These are phyloP conservation scores for Boletus coccyginus DNA, from an alignment of 768 basidiomycete species.

Conservation along the genomic window DNA sequence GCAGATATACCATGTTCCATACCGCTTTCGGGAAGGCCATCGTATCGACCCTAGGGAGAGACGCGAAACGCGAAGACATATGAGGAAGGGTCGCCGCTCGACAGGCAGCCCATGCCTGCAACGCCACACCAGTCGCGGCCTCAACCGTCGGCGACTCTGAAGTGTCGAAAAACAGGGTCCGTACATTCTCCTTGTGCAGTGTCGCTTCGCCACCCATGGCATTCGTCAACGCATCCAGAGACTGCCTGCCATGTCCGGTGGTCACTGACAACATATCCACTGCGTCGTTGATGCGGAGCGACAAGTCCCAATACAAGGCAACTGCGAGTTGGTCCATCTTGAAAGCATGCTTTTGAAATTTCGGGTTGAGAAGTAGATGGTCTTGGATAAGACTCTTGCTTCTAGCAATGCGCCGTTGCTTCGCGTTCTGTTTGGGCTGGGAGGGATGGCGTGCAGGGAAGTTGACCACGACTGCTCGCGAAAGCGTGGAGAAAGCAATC, in stretches of 20 bases:
- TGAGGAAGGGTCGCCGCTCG: constrained; percentile 29
- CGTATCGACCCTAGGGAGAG: constrained; percentile 22
- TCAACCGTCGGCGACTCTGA: constrained; percentile 16
- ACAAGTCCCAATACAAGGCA: constrained; percentile 40
- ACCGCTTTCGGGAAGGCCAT: constrained; percentile 31
- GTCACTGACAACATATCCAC: constrained; percentile 42
- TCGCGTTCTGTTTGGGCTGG: not conserved
- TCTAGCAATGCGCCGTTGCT: not conserved
- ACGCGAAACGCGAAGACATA: constrained; percentile 16
- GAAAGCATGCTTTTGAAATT: constrained; percentile 38
- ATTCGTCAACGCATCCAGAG: constrained; percentile 33
- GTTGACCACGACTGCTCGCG: constrained; percentile 35
- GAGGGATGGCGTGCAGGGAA: constrained; percentile 18
- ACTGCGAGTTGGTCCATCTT: constrained; percentile 44
- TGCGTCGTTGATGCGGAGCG: constrained; percentile 32
- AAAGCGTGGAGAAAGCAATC: constrained; percentile 40
- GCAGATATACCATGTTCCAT: not conserved
- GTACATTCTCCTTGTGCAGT: constrained; percentile 28
- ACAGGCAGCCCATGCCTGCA: constrained; percentile 47
- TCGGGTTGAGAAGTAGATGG: constrained; percentile 30
- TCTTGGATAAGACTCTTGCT: constrained; percentile 29
- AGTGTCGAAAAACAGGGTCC: constrained; percentile 28
- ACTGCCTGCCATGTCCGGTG: constrained; percentile 23
- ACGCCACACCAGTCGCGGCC: constrained; percentile 27
- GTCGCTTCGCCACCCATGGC: constrained; percentile 37